Evolutionary conservation across 352 stramenopile genomes (phyloP).

Genomic region (Phytophthora brassicae): DNA sequence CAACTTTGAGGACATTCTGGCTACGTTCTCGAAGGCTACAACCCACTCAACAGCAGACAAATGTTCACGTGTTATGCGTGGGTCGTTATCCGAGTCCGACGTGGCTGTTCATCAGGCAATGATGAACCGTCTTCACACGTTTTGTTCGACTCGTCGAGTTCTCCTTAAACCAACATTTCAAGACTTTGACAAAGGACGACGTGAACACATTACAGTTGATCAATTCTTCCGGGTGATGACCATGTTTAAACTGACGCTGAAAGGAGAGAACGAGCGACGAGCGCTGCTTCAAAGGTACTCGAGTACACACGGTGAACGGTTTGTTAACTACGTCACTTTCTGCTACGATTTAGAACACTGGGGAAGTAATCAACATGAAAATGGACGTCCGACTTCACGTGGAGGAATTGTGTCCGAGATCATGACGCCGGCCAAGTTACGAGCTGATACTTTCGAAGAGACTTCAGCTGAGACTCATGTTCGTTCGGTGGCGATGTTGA

Average conservation of each 20-base stretch:
- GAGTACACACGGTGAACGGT: slow-evolving; percentile 70
- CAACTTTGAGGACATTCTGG: slow-evolving; percentile 54
- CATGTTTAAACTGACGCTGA: slow-evolving; percentile 73
- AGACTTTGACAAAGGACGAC: slow-evolving; percentile 76
- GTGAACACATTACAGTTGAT: slow-evolving; percentile 78
- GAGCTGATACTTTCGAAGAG: slow-evolving; percentile 41
- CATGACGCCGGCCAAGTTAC: slow-evolving; percentile 49
- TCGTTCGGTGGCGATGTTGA: slow-evolving; percentile 65
- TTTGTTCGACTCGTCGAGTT: slow-evolving; percentile 60
- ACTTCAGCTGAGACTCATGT: slow-evolving; percentile 29
- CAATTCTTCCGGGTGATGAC: slow-evolving; percentile 84
- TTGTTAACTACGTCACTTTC: slow-evolving; percentile 86
- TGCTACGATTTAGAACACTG: slow-evolving; percentile 78
- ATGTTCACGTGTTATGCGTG: slow-evolving; percentile 69
- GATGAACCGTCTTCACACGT: slow-evolving; percentile 66
- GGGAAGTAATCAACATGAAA: slow-evolving; percentile 31
- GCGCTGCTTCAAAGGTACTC: slow-evolving; percentile 72
- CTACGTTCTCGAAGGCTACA: slow-evolving; percentile 36
- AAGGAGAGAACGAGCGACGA: slow-evolving; percentile 45
- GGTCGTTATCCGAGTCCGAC: slow-evolving; percentile 53
- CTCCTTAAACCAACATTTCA: slow-evolving; percentile 82
- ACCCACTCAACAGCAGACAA: slow-evolving; percentile 34
- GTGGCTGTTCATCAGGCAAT: slow-evolving; percentile 41
- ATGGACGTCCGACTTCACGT: slow-evolving; percentile 42
- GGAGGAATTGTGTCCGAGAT: slow-evolving; percentile 60